These are phyloP conservation scores for Orbilia ellipsospora DNA, from an alignment of 2,329 filamentous ascomycete species.

Conservation along the genomic window DNA sequence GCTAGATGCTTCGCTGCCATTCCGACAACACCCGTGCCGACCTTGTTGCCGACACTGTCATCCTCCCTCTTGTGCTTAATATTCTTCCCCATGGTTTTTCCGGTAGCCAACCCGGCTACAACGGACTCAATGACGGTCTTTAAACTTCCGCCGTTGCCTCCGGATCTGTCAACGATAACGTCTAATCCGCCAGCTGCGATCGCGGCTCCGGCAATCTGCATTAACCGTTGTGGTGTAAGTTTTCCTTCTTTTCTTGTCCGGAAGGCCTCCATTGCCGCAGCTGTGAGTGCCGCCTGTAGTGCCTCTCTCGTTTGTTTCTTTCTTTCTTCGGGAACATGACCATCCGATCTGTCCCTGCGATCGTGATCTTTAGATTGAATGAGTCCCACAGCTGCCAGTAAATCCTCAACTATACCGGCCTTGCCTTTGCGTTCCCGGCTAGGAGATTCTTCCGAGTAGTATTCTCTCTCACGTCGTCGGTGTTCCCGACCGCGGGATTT, in stretches of 20 bases:
- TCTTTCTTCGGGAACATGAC: slow-evolving; percentile 14
- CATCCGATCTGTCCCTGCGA: slow-evolving; percentile 5
- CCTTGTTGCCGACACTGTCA: slow-evolving; percentile 21
- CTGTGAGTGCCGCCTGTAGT: slow-evolving; percentile 46
- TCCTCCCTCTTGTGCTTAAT: slow-evolving; percentile 37
- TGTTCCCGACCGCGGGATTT: slow-evolving; percentile 30
- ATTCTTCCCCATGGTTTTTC: slow-evolving; percentile 35
- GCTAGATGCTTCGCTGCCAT: slow-evolving; percentile 40
- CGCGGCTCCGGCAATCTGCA: slow-evolving; percentile 51
- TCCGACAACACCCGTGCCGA: slow-evolving; percentile 33
- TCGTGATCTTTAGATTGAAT: slow-evolving; percentile 35
- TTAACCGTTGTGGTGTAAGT: slow-evolving; percentile 44
- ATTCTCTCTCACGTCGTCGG: slow-evolving; percentile 19
- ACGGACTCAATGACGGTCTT: slow-evolving; percentile 46
- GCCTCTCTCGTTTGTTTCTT: slow-evolving; percentile 46
- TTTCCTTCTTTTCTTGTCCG: slow-evolving; percentile 50
- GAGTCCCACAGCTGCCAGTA: slow-evolving; percentile 48
- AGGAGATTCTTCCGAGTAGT: slow-evolving; percentile 43
- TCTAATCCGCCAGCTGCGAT: slow-evolving; percentile 51
- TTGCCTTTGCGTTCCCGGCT: slow-evolving; percentile 29
- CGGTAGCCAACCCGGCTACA: slow-evolving; percentile 31
- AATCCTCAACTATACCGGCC: slow-evolving; percentile 35
- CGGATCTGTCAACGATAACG: slow-evolving; percentile 37
- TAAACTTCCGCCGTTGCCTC: slow-evolving; percentile 25
- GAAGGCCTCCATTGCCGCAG: slow-evolving; percentile 53